phyloP scores from a whole-genome alignment of 1,284 basidiomycete genomes.

The Rhodotorula mucilaginosa region DNA sequence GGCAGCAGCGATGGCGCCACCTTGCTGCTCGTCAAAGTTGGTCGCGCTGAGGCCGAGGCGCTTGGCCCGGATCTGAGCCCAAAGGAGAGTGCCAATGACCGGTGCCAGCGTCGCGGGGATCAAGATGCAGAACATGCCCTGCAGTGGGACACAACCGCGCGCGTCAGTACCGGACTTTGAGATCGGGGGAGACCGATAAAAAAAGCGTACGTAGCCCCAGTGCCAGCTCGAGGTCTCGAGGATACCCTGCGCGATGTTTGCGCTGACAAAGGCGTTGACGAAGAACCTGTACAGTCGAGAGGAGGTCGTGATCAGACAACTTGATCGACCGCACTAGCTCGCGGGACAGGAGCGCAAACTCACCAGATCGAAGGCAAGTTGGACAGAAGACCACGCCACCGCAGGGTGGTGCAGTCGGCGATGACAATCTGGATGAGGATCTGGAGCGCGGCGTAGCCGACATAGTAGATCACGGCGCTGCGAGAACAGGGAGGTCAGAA shows the following conservation, averaged over 20 bases:
- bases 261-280: slow-evolving; percentile 54
- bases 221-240: slow-evolving; percentile 60
- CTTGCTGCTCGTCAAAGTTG: slow-evolving; percentile 35
- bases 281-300: slow-evolving; percentile 59
- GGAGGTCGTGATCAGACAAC: not conserved
- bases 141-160: not conserved
- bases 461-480: slow-evolving; percentile 55
- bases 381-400: slow-evolving; percentile 57
- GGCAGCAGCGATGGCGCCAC: slow-evolving; percentile 14
- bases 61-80: slow-evolving; percentile 61
- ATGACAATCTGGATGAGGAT: slow-evolving; percentile 59
- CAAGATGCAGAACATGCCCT: slow-evolving; percentile 50
- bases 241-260: slow-evolving; percentile 64
- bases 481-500: slow-evolving; percentile 13
- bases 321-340: not conserved
- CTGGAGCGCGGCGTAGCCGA: slow-evolving; percentile 62
- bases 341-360: not conserved
- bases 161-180: not conserved
- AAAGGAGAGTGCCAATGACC: slow-evolving; percentile 55
- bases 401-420: slow-evolving; percentile 73
- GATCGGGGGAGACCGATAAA: not conserved
- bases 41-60: slow-evolving; percentile 54
- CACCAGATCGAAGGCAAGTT: slow-evolving; percentile 66
- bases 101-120: slow-evolving; percentile 52
- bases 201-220: slow-evolving; percentile 58